These are phyloP conservation scores for Pterocarpus macrocarpus DNA, from an alignment of 306 rosid species.

Conservation along the genomic window DNA sequence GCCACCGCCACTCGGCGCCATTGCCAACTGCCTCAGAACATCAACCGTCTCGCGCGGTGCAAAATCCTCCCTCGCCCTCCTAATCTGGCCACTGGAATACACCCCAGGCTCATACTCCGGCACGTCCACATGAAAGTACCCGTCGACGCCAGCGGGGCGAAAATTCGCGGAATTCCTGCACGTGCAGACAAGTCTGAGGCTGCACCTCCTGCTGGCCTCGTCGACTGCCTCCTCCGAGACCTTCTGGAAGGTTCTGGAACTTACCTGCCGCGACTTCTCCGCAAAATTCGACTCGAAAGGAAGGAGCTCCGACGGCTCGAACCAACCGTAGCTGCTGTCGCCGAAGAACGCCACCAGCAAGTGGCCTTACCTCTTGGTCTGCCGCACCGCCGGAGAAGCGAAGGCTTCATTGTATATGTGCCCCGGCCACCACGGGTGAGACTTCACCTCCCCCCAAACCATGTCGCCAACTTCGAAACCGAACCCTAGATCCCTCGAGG, in stretches of 20 bases:
- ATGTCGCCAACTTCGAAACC: slow-evolving; percentile 88
- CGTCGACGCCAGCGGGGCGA: slow-evolving; percentile 57
- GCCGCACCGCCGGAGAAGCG: slow-evolving; percentile 77
- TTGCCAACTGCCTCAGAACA: slow-evolving; percentile 73
- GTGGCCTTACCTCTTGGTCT: slow-evolving; percentile 75
- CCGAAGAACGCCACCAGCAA: slow-evolving; percentile 93
- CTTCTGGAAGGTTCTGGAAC: slow-evolving; percentile 67
- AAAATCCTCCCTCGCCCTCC: slow-evolving; percentile 68
- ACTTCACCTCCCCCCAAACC: slow-evolving; percentile 98
- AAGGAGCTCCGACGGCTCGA: slow-evolving; percentile 84
- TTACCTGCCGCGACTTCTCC: slow-evolving; percentile 78
- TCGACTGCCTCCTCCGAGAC: slow-evolving; percentile 96
- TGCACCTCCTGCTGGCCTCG: slow-evolving; percentile 78
- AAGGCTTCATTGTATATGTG: slow-evolving; percentile 79
- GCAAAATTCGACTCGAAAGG: slow-evolving; percentile 75
- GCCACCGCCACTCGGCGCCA: slow-evolving; percentile 49
- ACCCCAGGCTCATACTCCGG: slow-evolving; percentile 82
- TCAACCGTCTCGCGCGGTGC: slow-evolving; percentile 64
- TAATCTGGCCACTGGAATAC: slow-evolving; percentile 74
- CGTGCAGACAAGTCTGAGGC: slow-evolving; percentile 72
- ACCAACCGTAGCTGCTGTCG: slow-evolving; percentile 97
- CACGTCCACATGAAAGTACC: slow-evolving; percentile 80
- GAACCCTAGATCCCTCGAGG: slow-evolving; percentile 45
- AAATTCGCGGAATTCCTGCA: slow-evolving; percentile 75
- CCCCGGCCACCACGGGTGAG: slow-evolving; percentile 99